A percentile compares a stretch with the other conserved stretches of the same genome.
These are phyloP conservation scores for Trichosporon sp. DNA, from an alignment of 1,284 basidiomycete genomes.

Conservation along the genomic window DNA sequence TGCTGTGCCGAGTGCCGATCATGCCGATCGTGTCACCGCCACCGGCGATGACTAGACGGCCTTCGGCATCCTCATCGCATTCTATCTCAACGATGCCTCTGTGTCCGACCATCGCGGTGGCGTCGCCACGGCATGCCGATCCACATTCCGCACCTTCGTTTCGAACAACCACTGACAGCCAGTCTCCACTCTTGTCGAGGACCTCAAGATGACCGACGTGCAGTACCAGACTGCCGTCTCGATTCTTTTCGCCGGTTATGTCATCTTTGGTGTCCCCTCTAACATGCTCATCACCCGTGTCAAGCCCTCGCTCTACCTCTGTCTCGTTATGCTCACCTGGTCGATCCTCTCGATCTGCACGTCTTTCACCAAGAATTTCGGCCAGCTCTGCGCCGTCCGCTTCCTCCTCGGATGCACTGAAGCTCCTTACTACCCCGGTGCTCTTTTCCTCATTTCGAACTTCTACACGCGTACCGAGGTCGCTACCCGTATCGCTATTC, in stretches of 20 bases:
- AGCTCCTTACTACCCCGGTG: constrained; percentile 47
- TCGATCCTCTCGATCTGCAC: constrained; percentile 34
- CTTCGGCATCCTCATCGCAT: no score
- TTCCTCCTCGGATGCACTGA: constrained; percentile 51
- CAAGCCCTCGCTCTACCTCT: constrained; percentile 46
- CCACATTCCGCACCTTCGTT: background rate
- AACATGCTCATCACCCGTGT: constrained; percentile 49
- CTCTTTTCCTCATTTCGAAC: constrained; percentile 49
- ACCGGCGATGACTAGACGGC: background rate
- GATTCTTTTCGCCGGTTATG: constrained; percentile 54
- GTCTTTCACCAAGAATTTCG: constrained; percentile 39
- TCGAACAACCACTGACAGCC: background rate
- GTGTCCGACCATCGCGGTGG: background rate
- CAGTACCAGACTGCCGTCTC: constrained; percentile 49
- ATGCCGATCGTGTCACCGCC: background rate
- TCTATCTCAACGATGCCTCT: background rate
- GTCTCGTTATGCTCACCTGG: constrained; percentile 43
- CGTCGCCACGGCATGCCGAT: background rate
- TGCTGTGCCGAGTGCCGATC: no score
- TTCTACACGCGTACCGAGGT: constrained; percentile 55
- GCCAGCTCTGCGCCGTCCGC: constrained; percentile 43
- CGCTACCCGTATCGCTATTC: constrained; percentile 48
- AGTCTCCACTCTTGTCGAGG: constrained; percentile 30
- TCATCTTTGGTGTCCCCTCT: constrained; percentile 48
- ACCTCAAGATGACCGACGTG: constrained; percentile 42